Base-by-base conservation (phyloP, 176 grass and related monocot genomes). In the Chloris gayana region DNA sequence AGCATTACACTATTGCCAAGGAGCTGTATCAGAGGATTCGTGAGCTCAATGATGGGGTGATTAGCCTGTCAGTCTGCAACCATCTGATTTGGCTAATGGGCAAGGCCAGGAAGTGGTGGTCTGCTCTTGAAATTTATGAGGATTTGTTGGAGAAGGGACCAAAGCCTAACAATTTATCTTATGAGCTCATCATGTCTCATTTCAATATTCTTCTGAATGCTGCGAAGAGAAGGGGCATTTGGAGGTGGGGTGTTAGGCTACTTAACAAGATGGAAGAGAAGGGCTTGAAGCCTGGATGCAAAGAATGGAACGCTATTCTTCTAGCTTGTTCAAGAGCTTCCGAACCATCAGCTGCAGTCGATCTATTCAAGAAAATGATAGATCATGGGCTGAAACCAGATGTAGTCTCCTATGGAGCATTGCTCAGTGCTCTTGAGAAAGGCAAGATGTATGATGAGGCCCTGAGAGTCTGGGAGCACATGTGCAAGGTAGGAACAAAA, bases 51-150 rank as follows among this genome's bases (percentile, higher is more conserved):
- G 58, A 21, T 72, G 58, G 21, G 45, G 87, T 80, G 26, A 85
- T 95, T 31, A 93, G 90, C 19, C 72, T 98, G 84, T 85, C 92
- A 3, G 86, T 93, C 25, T 98, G 92, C 69, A 98, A 95, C 79
- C 96, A 93, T 71, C 83, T 95, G 72, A 95, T 98, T 29, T 98
- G 88, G 90, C 27, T 98, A 14, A 89, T 91, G 88, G 90, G 92
- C 44, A 98, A 87, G 45, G 83, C 95, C 14, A 98, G 91, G 78
- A 98, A 98, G 83, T 98, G 95, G 95, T 94, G 92, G 95, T 81
- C 88, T 42, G 95, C 92, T 75, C 88, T 98, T 42, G 92, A 93
- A 74, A 85, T 98, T 66, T 98, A 89, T 19, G 96, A 98, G 81
- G 92, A 89, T 60, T 73, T 95, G 82, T 71, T 98, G 65, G 92